phyloP scores from a whole-genome alignment of 2,329 filamentous ascomycete genomes.

The Colletotrichum shisoi region DNA sequence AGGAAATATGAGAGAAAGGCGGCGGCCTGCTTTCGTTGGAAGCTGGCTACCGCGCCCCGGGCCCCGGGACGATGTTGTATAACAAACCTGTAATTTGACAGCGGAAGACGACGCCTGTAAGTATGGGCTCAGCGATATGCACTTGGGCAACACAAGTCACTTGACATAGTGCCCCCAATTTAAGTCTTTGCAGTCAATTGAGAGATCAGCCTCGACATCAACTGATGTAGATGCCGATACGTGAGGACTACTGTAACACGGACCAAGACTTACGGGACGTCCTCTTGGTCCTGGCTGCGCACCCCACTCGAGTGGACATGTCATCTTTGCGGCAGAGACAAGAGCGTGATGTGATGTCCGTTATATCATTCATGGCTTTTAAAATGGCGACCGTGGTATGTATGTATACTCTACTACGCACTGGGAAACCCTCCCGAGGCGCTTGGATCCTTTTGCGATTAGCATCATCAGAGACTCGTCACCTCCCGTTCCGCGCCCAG shows the following conservation, averaged over 20 bases:
- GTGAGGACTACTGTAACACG: no score
- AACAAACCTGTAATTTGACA: slow-evolving; percentile 19
- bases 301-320: neutral
- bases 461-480: slow-evolving; percentile 32
- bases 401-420: slow-evolving; percentile 35
- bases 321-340: neutral
- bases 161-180: no score
- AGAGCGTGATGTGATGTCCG: slow-evolving; percentile 22
- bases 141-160: no score
- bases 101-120: slow-evolving; percentile 4
- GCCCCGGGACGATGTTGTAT: neutral
- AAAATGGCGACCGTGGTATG: slow-evolving; percentile 32
- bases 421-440: slow-evolving; percentile 39
- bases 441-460: slow-evolving; percentile 25
- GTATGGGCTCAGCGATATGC: neutral
- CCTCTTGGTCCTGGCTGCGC: neutral
- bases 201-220: no score
- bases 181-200: no score
- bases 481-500: slow-evolving; percentile 11
- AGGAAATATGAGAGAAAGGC: neutral
- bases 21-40: slow-evolving; percentile 10
- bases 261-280: neutral
- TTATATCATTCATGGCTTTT: slow-evolving; percentile 40
- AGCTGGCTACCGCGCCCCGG: neutral
- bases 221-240: no score